phyloP scores from a whole-genome alignment of 108 stramenopile genomes.

The Skeletonema marinoi region DNA sequence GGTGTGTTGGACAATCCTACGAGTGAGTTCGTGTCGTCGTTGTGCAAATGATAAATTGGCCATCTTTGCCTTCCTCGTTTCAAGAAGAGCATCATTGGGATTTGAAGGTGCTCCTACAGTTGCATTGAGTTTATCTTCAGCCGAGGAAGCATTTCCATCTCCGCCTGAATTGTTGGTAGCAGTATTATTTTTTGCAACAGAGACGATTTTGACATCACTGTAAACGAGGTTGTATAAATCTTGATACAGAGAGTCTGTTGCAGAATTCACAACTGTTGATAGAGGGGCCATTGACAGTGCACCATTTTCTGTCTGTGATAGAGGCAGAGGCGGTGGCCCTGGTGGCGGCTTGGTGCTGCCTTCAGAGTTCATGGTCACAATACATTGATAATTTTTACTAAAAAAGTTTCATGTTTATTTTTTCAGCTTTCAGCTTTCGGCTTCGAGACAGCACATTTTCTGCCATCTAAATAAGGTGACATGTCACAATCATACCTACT shows the following conservation, averaged over 20 bases:
- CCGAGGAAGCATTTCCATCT: conserved; percentile 10
- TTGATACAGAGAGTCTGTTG: conserved; percentile 78
- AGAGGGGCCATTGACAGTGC: conserved; percentile 76
- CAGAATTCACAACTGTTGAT: conserved; percentile 64
- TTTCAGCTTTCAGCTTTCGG: no score
- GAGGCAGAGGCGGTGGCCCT: conserved; percentile 28
- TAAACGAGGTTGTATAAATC: conserved; percentile 82
- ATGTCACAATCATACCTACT: not conserved
- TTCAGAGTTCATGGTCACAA: not conserved
- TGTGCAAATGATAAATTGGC: conserved; percentile 82
- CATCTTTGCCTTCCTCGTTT: conserved; percentile 65
- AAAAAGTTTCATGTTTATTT: no score
- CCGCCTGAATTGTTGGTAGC: conserved; percentile 21
- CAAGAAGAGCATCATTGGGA: conserved; percentile 7
- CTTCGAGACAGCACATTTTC: no score
- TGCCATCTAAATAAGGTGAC: not conserved
- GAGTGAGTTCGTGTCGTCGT: conserved; percentile 82
- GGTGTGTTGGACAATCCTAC: conserved; percentile 66
- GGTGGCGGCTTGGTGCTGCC: conserved; percentile 20
- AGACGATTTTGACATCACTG: conserved; percentile 69
- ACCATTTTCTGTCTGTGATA: conserved; percentile 73
- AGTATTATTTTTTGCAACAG: conserved; percentile 24
- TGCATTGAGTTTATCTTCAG: conserved; percentile 2
- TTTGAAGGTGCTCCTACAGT: conserved; percentile 9
- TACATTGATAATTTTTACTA: no score